Conservation (phyloP, 345 rosid species). For the Hibiscus syriacus region DNA sequence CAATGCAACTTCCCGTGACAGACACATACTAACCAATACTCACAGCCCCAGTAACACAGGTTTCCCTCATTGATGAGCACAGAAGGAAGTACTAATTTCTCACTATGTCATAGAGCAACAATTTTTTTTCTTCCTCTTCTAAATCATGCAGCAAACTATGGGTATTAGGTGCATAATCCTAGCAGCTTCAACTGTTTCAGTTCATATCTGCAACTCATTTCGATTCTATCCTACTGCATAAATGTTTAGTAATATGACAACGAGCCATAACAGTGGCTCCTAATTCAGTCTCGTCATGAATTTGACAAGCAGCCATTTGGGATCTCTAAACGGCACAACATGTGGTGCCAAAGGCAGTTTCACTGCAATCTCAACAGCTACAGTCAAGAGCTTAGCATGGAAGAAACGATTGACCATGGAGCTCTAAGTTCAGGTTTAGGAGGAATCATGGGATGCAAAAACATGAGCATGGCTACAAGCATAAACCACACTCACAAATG, state of each 20-base stretch:
- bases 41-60: too few species aligned
- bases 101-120: too few species aligned
- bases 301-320: conserved; percentile 31
- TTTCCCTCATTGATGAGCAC: too few species aligned
- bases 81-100: too few species aligned
- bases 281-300: too few species aligned
- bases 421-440: conserved; percentile 50
- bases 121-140: background rate
- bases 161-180: conserved; percentile 24
- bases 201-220: conserved; percentile 48
- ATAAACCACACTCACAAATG: conserved; percentile 34
- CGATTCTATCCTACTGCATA: conserved; percentile 13
- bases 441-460: conserved; percentile 38
- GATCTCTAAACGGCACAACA: conserved; percentile 39
- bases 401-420: conserved; percentile 56
- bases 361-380: conserved; percentile 36
- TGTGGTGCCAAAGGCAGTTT: conserved; percentile 49
- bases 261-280: too few species aligned
- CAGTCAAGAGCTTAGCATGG: conserved; percentile 31
- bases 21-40: too few species aligned
- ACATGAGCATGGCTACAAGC: conserved; percentile 55
- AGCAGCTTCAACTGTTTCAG: conserved; percentile 17
- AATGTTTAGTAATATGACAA: too few species aligned
- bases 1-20: too few species aligned
- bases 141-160: conserved; percentile 16